Evolutionary conservation across 345 rosid genomes (phyloP), one percentile per base, ranked within the genome.

Genomic region (Lumnitzera littorea): DNA sequence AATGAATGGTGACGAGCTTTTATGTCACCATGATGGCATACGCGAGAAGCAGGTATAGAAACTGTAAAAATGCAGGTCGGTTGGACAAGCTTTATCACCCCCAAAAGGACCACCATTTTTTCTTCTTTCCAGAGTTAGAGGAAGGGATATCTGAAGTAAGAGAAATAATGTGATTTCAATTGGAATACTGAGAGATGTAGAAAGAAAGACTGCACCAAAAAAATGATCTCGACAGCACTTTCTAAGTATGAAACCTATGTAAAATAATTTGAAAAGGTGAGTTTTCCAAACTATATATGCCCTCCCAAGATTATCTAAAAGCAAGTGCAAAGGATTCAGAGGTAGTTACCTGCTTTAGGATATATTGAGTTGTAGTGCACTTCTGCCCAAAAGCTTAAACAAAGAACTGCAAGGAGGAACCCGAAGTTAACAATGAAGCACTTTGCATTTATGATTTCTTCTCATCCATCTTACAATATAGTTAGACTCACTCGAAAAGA

Each of bases 281-380:
- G 41, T 16, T 47, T 11, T 5, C 47, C 23, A 24, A n/a, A 52
- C 24, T 50, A 14, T 50, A 14, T 50, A 13, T 50, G 52, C 52
- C 15, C 43, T 36, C 43, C 43, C 25, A 41, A 57, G 60, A 57
- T 31, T 31, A 41, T 57, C 0, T 58, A 47, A 9, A 20, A 24
- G 11, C 13, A 51, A 63, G 48, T 2, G 17, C 20, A 58, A 52
- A 20, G 14, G 16, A 43, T n/a, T 36, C 43, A 36, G 47, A 53
- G 12, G 54, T 15, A 53, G 10, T 69, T 70, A 82, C 95, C 95
- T 76, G 71, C 78, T 78, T 76, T 74, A 46, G 81, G 75, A 76
- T 85, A 78, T 68, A 92, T 86, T n/a, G 99, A 78, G 68, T 92
- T 92, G 86, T 92, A 92, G 70, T 92, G 99, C 55, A 92, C 99